Base-by-base conservation (phyloP, 768 basidiomycete genomes). In the Phylloporus rhodoxanthus region DNA sequence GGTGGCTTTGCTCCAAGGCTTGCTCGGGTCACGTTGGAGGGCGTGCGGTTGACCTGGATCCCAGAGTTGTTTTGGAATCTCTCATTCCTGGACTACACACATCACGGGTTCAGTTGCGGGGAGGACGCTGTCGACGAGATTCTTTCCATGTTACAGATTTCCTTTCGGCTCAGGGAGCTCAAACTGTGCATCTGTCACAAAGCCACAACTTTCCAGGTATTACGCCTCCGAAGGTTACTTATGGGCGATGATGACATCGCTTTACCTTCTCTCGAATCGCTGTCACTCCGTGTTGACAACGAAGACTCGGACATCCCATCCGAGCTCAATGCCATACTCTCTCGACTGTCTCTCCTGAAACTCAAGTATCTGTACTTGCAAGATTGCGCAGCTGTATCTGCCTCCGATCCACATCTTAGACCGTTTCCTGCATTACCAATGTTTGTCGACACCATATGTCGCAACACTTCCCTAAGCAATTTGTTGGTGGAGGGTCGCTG, bases 41-140 rank as follows among this genome's bases (percentile, higher is more conserved):
- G 85, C 3, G 75, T 85, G 36, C 75, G 81, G 51, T 62, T 87
- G 45, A 66, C 73, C 4, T 86, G 84, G 84, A 61, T 75, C 11
- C 79, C 84, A 29, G 76, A 76, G 9, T 69, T 87, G 29, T 87
- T 81, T 57, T 68, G 70, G 33, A 81, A 82, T 59, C 70, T 87
- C 38, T 77, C 75, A 6, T 78, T 70, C 57, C 72, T 88, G 37
- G 81, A 87, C 63, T 87, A 86, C 56, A 80, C 81, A 1, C 85
- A 87, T 56, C 85, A 86, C 51, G 79, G 81, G 19, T 84, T 85
- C 65, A 84, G 75, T 33, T 66, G 63, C 17, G 84, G 80, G 5
- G 68, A 75, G 51, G 72, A 76, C 47, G 79, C 82, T 3, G 72
- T 80, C 8, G 59, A 72, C 25, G 85, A 87, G 58, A 69, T 86